Percentiles rank a stretch among this genome's conserved stretches.
These are phyloP conservation scores for Aspergillus heteromorphus DNA, from an alignment of 495 filamentous ascomycete genomes.

Conservation along the genomic window DNA sequence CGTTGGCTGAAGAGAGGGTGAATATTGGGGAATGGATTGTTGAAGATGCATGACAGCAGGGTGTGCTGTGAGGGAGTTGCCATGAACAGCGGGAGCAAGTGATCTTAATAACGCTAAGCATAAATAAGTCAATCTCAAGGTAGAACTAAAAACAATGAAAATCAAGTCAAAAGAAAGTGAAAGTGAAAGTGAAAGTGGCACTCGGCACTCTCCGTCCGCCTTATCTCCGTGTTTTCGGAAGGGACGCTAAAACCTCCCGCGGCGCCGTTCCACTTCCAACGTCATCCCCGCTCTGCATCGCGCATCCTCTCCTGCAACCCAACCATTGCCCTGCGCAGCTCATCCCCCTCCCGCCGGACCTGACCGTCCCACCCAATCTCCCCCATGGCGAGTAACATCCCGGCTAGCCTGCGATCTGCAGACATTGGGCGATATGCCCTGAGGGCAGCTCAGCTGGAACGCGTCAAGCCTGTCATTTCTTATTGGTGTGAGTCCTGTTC, in stretches of 20 bases:
- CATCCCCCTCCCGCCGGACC: neutral
- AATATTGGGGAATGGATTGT: conserved; percentile 53
- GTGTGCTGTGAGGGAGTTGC: neutral
- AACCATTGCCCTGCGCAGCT: conserved; percentile 1
- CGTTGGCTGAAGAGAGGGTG: conserved; percentile 62
- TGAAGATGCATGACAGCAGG: conserved; percentile 28
- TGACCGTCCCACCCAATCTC: neutral
- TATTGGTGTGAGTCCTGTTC: conserved; percentile 78
- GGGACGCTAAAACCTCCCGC: neutral
- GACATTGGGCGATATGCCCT: conserved; percentile 75
- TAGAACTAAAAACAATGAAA: no score
- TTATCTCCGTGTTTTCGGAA: no score
- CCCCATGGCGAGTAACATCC: conserved; percentile 74
- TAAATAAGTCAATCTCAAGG: no score
- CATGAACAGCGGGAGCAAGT: no score
- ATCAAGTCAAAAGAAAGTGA: no score
- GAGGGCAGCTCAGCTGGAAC: conserved; percentile 79
- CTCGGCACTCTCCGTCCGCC: no score
- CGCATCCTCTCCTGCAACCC: neutral
- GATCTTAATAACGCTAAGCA: no score
- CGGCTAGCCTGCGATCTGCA: conserved; percentile 65
- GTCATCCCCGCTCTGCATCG: conserved; percentile 15
- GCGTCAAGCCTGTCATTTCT: conserved; percentile 74
- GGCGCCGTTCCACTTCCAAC: conserved; percentile 12
- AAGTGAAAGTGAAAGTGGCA: no score